phyloP scores from a whole-genome alignment of 371 early-diverging fungal species.

The Globomyces sp. region DNA sequence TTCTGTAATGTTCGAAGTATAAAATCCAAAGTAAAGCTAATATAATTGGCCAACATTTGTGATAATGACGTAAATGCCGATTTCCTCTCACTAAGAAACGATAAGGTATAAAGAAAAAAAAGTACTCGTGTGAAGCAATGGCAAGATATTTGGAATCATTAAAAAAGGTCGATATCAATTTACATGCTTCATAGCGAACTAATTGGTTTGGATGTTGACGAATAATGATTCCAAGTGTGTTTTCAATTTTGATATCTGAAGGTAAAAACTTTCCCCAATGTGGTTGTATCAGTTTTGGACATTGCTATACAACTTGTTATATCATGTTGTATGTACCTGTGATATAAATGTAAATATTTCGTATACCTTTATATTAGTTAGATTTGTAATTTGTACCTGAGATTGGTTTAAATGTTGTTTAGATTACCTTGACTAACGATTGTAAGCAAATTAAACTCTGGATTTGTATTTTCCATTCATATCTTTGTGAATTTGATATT shows the following conservation, averaged over 20 bases:
- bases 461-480: neutral
- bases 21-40: slow-evolving; percentile 32
- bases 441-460: neutral
- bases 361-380: too few species aligned
- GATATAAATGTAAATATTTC: too few species aligned
- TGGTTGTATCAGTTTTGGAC: slow-evolving; percentile 57
- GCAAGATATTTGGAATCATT: slow-evolving; percentile 61
- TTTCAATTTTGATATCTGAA: slow-evolving; percentile 28
- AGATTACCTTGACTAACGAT: neutral
- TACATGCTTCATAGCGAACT: slow-evolving; percentile 57
- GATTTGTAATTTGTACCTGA: too few species aligned
- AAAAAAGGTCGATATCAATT: slow-evolving; percentile 54
- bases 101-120: too few species aligned
- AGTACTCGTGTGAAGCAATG: slow-evolving; percentile 17
- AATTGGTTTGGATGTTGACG: slow-evolving; percentile 42
- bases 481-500: neutral
- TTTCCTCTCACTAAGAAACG: too few species aligned
- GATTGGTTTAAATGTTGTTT: too few species aligned
- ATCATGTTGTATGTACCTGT: neutral
- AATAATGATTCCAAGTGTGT: slow-evolving; percentile 1
- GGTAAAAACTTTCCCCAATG: slow-evolving; percentile 58
- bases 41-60: slow-evolving; percentile 28
- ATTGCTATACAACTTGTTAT: slow-evolving; percentile 36
- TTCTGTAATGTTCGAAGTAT: too few species aligned
- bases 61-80: slow-evolving; percentile 29